Base-by-base conservation (phyloP, 495 filamentous ascomycete species). In the Jackrogersella minutella region DNA sequence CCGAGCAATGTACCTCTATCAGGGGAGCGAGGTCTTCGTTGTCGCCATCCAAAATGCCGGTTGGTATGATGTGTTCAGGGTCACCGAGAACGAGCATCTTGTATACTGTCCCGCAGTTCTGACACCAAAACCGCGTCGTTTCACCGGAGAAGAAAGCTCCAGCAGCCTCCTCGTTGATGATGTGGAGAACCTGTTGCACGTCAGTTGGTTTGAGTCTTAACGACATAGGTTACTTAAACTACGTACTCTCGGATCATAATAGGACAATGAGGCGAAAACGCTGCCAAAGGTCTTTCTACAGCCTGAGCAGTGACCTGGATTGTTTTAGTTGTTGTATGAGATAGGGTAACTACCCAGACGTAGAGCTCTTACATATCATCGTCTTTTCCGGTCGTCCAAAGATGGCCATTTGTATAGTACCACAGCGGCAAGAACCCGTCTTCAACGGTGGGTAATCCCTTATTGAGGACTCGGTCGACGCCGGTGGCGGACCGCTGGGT, bases 11-110 rank as follows among this genome's bases (percentile, higher is more conserved):
- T 31, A 30, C 10, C 49, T 64, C 66, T n/a, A 7, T 30, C 7
- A 7, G 0, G 5, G 34, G 46, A 10, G 46, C 17, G 24, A 64
- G 52, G 13, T 59, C 47, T 8, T 54, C 52, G 5, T 54, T 46
- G n/a, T 49, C n/a, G 0, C 55, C 55, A 13, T 61, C 54, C 33
- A 56, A 30, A 7, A 56, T 16, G 8, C 22, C 53, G 37, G 14
- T 44, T 24, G 53, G 37, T 21, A 52, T 22, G n/a, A 19, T 9
- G 44, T 2, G n/a, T 17, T 31, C 26, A 7, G 5, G 3, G 8
- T 7, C 26, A 5, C 8, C 8, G 0, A 3, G 5, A 11, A 1
- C 5, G 8, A 1, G 4, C 31, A 22, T 8, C 31, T 36, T 11
- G 49, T 22, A 52, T 21, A 37, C 17, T 10, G 49, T 5, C 2